phyloP scores from a whole-genome alignment of 805 yeast species.

The Naumovozyma castellii region DNA sequence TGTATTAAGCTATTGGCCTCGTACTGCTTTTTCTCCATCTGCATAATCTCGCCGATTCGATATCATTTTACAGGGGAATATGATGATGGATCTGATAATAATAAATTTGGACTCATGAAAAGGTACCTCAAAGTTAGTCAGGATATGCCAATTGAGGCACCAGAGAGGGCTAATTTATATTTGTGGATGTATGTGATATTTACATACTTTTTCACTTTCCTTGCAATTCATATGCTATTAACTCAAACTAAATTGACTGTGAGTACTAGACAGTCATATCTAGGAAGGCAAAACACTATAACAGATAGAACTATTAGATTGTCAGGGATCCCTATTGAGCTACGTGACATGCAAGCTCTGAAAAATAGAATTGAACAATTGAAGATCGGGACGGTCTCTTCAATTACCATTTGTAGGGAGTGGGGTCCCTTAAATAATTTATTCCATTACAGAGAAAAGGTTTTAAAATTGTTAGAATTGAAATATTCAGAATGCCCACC shows the following conservation, averaged over 20 bases:
- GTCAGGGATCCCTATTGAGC: constrained; percentile 78
- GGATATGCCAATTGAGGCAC: constrained; percentile 21
- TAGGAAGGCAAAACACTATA: constrained; percentile 79
- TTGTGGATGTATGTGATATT: constrained; percentile 79
- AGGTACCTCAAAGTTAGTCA: constrained; percentile 16
- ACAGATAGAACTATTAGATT: constrained; percentile 85
- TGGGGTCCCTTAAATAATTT: constrained; percentile 70
- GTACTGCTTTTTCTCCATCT: constrained; percentile 60
- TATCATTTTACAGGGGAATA: constrained; percentile 73
- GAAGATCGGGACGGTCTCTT: constrained; percentile 70
- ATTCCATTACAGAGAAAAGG: constrained; percentile 45
- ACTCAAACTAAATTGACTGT: constrained; percentile 68
- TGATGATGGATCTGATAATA: constrained; percentile 46
- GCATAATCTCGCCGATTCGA: constrained; percentile 75
- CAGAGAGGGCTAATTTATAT: constrained; percentile 45
- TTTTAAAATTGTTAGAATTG: constrained; percentile 52
- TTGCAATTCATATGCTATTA: constrained; percentile 51
- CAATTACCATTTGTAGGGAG: constrained; percentile 73
- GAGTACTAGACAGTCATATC: constrained; percentile 62
- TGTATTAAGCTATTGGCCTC: constrained; percentile 58
- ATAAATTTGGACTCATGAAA: constrained; percentile 1
- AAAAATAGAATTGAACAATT: constrained; percentile 67
- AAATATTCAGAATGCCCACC: constrained; percentile 31
- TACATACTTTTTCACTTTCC: constrained; percentile 73
- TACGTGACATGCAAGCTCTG: constrained; percentile 62